A percentile compares a stretch with the other conserved stretches of the same genome.
Conservation (phyloP, 2,329 filamentous ascomycete genomes). For the Alternaria burnsii region DNA sequence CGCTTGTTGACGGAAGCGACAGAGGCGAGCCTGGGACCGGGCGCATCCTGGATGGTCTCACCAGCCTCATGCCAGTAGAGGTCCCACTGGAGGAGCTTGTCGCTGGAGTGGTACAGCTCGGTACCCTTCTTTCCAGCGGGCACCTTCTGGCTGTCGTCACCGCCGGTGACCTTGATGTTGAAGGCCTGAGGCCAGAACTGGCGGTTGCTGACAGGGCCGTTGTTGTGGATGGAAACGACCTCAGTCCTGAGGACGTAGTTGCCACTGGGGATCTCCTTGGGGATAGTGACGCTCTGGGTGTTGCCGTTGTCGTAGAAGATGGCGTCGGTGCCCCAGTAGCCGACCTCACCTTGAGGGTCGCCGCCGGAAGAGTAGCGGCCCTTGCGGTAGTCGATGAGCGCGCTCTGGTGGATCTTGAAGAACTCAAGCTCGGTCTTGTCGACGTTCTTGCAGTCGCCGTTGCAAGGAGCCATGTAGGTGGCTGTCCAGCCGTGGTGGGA, state of each 20-base stretch:
- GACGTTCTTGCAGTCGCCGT: slow-evolving; percentile 45
- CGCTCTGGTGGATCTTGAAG: slow-evolving; percentile 47
- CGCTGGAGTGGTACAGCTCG: slow-evolving; percentile 38
- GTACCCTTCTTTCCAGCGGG: slow-evolving; percentile 43
- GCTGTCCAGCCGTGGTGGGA: slow-evolving; percentile 46
- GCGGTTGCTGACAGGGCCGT: slow-evolving; percentile 39
- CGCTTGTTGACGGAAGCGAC: slow-evolving; percentile 24
- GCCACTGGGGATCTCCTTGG: slow-evolving; percentile 41
- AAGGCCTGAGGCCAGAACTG: slow-evolving; percentile 50
- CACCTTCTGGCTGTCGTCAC: slow-evolving; percentile 33
- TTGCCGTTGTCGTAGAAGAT: slow-evolving; percentile 49
- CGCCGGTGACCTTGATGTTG: slow-evolving; percentile 46
- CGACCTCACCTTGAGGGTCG: slow-evolving; percentile 29
- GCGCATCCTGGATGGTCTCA: slow-evolving; percentile 31
- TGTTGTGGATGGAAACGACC: slow-evolving; percentile 48
- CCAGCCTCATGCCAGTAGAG: slow-evolving; percentile 43
- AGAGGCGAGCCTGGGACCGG: slow-evolving; percentile 34
- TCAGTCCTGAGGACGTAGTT: slow-evolving; percentile 50
- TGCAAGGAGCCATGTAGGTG: slow-evolving; percentile 43
- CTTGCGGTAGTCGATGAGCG: slow-evolving; percentile 38
- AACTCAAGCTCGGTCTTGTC: slow-evolving; percentile 42
- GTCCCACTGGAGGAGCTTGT: slow-evolving; percentile 40
- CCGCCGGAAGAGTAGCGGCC: slow-evolving; percentile 37
- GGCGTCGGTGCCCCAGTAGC: slow-evolving; percentile 45
- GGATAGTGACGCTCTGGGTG: slow-evolving; percentile 43